Percentiles rank a stretch among this genome's conserved stretches.
These are phyloP conservation scores for Mercurialis annua DNA, from an alignment of 345 rosid species.

Conservation along the genomic window DNA sequence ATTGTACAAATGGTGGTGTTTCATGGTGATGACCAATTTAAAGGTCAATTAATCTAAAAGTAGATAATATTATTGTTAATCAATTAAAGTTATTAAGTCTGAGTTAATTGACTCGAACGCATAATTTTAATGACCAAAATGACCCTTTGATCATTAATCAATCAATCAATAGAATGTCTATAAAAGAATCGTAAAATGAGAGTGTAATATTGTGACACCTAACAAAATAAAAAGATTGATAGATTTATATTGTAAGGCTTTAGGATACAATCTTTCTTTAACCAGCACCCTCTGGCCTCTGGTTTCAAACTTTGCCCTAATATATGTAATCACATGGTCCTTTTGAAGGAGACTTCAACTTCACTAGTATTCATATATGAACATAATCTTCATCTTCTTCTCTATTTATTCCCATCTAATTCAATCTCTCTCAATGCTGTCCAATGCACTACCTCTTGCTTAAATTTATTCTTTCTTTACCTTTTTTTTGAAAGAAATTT, in stretches of 20 bases:
- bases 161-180: too few relatives aligned
- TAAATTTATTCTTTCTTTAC: neutral
- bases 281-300: slow-evolving; percentile 2
- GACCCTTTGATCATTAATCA: too few relatives aligned
- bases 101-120: too few relatives aligned
- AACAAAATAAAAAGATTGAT: slow-evolving; percentile 18
- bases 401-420: neutral
- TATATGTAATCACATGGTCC: slow-evolving; percentile 15
- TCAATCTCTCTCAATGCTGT: neutral
- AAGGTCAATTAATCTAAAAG: too few relatives aligned
- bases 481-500: too few relatives aligned
- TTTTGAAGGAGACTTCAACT: slow-evolving; percentile 8
- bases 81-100: too few relatives aligned
- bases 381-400: neutral
- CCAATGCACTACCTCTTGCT: neutral
- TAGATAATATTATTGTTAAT: too few relatives aligned
- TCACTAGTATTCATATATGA: neutral
- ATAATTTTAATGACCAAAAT: too few relatives aligned
- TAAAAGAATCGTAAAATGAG: slow-evolving; percentile 2
- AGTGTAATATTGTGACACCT: slow-evolving; percentile 21
- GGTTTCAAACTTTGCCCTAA: slow-evolving; percentile 1
- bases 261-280: slow-evolving; percentile 19
- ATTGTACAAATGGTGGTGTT: too few relatives aligned
- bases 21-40: too few relatives aligned
- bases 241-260: slow-evolving; percentile 19